Evolutionary conservation across 1,284 basidiomycete species (phyloP).

Genomic region (Marasmius tenuissimus): DNA sequence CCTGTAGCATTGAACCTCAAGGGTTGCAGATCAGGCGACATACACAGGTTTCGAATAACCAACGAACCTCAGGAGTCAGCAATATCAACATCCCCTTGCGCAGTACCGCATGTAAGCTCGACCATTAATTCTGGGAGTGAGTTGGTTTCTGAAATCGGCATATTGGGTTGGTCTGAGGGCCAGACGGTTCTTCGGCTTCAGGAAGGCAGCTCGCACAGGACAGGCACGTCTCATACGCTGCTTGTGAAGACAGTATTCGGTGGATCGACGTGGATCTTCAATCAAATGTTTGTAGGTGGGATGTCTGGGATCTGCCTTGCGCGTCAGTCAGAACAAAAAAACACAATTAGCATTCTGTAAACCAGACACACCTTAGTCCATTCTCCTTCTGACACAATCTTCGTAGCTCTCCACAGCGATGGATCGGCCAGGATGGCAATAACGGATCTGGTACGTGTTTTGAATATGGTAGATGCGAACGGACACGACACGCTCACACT

Average conservation of each 20-base stretch:
- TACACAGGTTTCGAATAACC: no score
- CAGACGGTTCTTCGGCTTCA: slow-evolving; percentile 24
- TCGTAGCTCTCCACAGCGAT: slow-evolving; percentile 49
- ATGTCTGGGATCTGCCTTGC: slow-evolving; percentile 41
- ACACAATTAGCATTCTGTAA: slow-evolving; percentile 1
- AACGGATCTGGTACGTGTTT: slow-evolving; percentile 57
- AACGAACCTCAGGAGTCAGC: no score
- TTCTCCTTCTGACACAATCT: slow-evolving; percentile 58
- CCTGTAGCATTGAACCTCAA: slow-evolving; percentile 27
- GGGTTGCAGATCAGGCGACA: no score
- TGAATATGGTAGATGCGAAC: not conserved
- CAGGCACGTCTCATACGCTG: slow-evolving; percentile 30
- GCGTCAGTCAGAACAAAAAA: not conserved
- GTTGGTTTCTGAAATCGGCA: slow-evolving; percentile 52
- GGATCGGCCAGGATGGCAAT: slow-evolving; percentile 54
- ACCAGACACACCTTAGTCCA: slow-evolving; percentile 48
- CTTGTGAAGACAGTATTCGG: slow-evolving; percentile 41
- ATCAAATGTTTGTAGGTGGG: slow-evolving; percentile 30
- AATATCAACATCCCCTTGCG: slow-evolving; percentile 62
- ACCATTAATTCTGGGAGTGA: slow-evolving; percentile 63
- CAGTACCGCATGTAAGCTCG: slow-evolving; percentile 70
- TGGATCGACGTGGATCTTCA: slow-evolving; percentile 14
- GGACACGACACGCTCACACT: slow-evolving; percentile 11
- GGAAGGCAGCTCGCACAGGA: not conserved
- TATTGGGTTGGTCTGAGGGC: slow-evolving; percentile 69